Percentiles rank a stretch among this genome's conserved stretches.
Evolutionary conservation across 139 green algal genomes (phyloP).

Genomic region (Choricystis sp.): DNA sequence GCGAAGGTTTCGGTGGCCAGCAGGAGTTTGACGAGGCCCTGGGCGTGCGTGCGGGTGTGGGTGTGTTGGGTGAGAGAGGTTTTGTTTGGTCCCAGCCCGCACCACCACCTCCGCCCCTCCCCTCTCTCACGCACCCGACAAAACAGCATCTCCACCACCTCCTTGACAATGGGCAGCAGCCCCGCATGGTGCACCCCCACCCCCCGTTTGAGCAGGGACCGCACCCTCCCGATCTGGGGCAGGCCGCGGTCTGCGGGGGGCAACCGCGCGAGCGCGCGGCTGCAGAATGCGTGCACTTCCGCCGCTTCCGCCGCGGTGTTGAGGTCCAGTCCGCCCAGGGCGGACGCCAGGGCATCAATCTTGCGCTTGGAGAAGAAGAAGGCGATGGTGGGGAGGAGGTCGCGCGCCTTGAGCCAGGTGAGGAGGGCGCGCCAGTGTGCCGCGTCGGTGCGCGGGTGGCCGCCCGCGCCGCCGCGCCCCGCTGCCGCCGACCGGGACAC

Average conservation of each 20-base stretch:
- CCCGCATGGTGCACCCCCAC: slow-evolving; percentile 90
- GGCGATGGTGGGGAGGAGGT: slow-evolving; percentile 59
- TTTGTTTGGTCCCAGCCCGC: neutral
- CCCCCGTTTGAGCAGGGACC: slow-evolving; percentile 69
- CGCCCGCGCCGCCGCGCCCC: slow-evolving; percentile 9
- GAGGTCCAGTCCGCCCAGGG: slow-evolving; percentile 43
- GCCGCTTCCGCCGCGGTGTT: slow-evolving; percentile 52
- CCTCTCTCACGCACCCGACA: slow-evolving; percentile 83
- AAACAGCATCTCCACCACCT: slow-evolving; percentile 98
- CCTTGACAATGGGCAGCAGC: slow-evolving; percentile 94
- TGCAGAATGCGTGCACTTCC: slow-evolving; percentile 38
- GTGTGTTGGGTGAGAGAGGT: neutral
- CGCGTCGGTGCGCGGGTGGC: slow-evolving; percentile 26
- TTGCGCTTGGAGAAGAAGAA: slow-evolving; percentile 86
- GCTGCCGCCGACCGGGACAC: slow-evolving; percentile 2
- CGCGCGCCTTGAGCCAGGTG: neutral
- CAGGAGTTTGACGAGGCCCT: slow-evolving; percentile 34
- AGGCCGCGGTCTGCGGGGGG: slow-evolving; percentile 55
- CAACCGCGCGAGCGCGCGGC: slow-evolving; percentile 38
- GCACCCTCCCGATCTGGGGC: slow-evolving; percentile 69
- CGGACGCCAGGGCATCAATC: slow-evolving; percentile 33
- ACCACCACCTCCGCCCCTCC: slow-evolving; percentile 3
- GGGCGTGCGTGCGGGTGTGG: neutral
- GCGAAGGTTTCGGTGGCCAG: slow-evolving; percentile 97
- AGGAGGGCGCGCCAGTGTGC: slow-evolving; percentile 41